phyloP scores from a whole-genome alignment of 148 eudicot species.

The Hydrangea macrophylla region DNA sequence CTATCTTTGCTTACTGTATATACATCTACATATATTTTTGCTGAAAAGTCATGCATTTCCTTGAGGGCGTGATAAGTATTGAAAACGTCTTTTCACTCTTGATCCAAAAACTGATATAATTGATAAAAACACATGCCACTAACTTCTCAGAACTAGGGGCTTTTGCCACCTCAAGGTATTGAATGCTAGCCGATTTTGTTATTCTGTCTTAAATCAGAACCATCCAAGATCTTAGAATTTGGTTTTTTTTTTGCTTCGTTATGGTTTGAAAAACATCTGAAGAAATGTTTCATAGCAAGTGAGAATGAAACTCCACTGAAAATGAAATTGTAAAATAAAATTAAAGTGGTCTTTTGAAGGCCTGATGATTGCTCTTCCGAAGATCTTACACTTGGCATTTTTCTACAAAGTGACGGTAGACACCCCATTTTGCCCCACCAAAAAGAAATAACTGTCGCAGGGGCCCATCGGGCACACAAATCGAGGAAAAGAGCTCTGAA shows the following conservation, averaged over 20 bases:
- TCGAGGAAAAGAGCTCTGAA: no score
- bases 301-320: no score
- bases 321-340: no score
- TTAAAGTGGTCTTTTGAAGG: no score
- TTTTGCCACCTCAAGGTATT: not conserved
- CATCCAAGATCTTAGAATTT: not conserved
- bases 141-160: not conserved
- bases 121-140: not conserved
- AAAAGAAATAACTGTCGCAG: no score
- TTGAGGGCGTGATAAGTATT: not conserved
- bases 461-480: no score
- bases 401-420: no score
- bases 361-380: no score
- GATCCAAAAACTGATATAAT: not conserved
- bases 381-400: no score
- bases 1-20: not conserved
- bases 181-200: not conserved
- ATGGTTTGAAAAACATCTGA: no score
- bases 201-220: constrained; percentile 1
- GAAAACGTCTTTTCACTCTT: not conserved
- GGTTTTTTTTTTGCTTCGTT: not conserved
- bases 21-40: not conserved
- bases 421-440: no score
- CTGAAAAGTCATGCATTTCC: not conserved
- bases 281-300: no score